These are phyloP conservation scores for Monosporascus sp. DNA, from an alignment of 2,329 filamentous ascomycete species.

Conservation along the genomic window DNA sequence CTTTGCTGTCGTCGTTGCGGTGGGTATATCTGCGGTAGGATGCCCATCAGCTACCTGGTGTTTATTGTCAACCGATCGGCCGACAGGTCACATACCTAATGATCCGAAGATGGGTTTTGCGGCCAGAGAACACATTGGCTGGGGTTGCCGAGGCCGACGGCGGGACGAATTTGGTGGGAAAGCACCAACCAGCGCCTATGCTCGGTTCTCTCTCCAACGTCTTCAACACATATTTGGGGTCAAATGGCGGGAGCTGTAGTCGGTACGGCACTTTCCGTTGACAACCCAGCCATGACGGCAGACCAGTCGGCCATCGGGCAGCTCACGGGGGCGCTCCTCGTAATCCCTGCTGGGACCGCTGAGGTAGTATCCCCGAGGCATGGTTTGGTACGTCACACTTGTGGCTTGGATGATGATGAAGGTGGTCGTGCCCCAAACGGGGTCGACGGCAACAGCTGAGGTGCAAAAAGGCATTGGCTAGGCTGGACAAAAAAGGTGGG, in stretches of 20 bases:
- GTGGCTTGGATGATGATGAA: background rate
- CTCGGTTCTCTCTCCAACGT: constrained; percentile 4
- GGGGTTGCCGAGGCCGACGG: constrained; percentile 15
- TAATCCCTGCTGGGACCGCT: constrained; percentile 25
- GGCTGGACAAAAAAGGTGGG: too few species aligned
- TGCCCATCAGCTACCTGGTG: constrained; percentile 15
- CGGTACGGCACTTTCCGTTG: constrained; percentile 28
- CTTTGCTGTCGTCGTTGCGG: constrained; percentile 19
- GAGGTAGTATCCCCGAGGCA: constrained; percentile 23
- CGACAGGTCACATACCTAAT: too few species aligned
- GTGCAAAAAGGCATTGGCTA: too few species aligned
- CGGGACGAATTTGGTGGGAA: constrained; percentile 28
- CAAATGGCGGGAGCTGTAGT: constrained; percentile 27
- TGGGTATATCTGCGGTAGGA: constrained; percentile 23
- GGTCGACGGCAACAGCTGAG: too few species aligned
- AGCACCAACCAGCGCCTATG: constrained; percentile 26
- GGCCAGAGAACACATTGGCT: constrained; percentile 22
- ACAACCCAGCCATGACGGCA: constrained; percentile 28
- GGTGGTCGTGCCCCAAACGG: too few species aligned
- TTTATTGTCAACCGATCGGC: background rate
- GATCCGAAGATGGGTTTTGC: background rate
- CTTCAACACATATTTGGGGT: background rate
- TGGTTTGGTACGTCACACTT: background rate
- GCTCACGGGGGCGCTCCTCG: constrained; percentile 27
- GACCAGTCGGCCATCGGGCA: constrained; percentile 31